phyloP scores from a whole-genome alignment of 2,329 filamentous ascomycete species.

The Apiospora koreana region DNA sequence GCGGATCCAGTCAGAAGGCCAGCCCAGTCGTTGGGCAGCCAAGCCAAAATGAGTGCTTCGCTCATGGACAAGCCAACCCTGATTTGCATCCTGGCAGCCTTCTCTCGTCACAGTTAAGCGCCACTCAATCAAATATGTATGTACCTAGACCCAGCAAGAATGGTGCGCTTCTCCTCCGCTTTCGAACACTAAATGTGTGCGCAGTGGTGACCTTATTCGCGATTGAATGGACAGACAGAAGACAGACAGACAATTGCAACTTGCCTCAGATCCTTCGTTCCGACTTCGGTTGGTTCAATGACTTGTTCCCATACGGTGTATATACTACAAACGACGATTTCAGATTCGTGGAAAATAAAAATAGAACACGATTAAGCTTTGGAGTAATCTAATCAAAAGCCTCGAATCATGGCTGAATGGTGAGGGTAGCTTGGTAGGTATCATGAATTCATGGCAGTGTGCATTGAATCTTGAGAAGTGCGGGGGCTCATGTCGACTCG shows the following conservation, averaged over 20 bases:
- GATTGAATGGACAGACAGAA: not conserved
- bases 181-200: not conserved
- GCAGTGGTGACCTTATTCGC: not conserved
- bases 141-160: constrained; percentile 4
- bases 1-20: not conserved
- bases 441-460: too few relatives aligned
- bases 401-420: not conserved
- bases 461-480: too few relatives aligned
- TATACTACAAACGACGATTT: not conserved
- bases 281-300: not conserved
- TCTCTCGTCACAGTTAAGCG: not conserved
- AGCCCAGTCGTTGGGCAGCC: not conserved
- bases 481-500: not conserved
- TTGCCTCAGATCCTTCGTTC: not conserved
- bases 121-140: constrained; percentile 4
- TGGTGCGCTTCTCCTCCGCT: not conserved
- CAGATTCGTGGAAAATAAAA: not conserved
- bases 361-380: not conserved
- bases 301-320: not conserved
- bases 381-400: not conserved
- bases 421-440: too few relatives aligned
- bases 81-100: not conserved
- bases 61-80: constrained; percentile 3
- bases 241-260: too few relatives aligned
- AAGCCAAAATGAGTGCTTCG: not conserved